phyloP scores from a whole-genome alignment of 495 filamentous ascomycete genomes.

The Aspergillus wentii region DNA sequence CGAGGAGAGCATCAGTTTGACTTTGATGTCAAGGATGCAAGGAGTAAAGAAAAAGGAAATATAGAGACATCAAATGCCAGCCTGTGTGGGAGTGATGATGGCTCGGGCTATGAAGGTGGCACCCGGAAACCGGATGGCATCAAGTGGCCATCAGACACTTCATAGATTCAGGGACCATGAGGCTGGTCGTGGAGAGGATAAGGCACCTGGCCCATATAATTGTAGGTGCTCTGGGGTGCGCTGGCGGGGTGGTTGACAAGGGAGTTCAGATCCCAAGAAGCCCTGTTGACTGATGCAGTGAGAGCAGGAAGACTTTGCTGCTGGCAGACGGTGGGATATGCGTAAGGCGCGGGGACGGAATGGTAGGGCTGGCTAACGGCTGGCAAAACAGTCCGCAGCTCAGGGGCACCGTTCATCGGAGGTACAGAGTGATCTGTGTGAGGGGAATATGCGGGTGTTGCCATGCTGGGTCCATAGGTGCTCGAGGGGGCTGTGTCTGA shows the following conservation, averaged over 20 bases:
- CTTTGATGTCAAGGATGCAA: too few relatives aligned
- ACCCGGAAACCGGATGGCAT: too few relatives aligned
- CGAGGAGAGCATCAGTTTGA: too few relatives aligned
- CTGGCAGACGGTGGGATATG: slow-evolving; percentile 34
- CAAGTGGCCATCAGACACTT: too few relatives aligned
- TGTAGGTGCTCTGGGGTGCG: slow-evolving; percentile 19
- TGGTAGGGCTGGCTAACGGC: slow-evolving; percentile 28
- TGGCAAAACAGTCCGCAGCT: slow-evolving; percentile 28
- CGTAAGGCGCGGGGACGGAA: slow-evolving; percentile 22
- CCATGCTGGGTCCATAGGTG: slow-evolving; percentile 24
- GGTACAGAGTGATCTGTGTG: slow-evolving; percentile 16
- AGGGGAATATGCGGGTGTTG: slow-evolving; percentile 23
- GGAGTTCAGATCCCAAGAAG: slow-evolving; percentile 31
- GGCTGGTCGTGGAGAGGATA: slow-evolving; percentile 28
- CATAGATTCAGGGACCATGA: slow-evolving; percentile 18
- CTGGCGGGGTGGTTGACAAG: slow-evolving; percentile 15
- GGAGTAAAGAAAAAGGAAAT: slow-evolving; percentile 5
- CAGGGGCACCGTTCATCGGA: slow-evolving; percentile 20
- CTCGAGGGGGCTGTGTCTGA: slow-evolving; percentile 31
- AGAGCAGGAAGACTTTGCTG: slow-evolving; percentile 21
- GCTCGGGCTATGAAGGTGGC: too few relatives aligned
- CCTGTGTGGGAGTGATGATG: too few relatives aligned
- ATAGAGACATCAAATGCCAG: too few relatives aligned
- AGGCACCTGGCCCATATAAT: slow-evolving; percentile 29
- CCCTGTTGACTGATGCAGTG: slow-evolving; percentile 18